Evolutionary conservation across 305 asterid genomes (phyloP).

Genomic region (Solanum hybrid): DNA sequence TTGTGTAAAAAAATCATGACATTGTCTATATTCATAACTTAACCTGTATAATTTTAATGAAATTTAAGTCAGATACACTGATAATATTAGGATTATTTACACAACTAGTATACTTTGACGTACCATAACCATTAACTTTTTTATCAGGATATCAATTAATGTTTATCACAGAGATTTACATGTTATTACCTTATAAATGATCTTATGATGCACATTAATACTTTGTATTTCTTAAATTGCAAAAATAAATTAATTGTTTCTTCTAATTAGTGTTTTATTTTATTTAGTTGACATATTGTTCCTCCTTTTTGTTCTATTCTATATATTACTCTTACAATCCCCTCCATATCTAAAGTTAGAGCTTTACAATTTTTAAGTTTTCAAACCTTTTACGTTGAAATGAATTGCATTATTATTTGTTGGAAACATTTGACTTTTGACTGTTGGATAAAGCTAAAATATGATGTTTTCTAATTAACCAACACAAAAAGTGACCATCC

Average conservation of each 20-base stretch:
- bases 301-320: background rate
- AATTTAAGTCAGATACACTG: too few species aligned
- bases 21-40: too few species aligned
- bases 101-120: background rate
- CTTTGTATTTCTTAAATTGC: background rate
- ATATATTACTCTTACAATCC: background rate
- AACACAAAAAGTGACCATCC: background rate
- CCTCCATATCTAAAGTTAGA: background rate
- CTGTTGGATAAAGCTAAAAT: slow-evolving; percentile 7
- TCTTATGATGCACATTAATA: background rate
- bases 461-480: background rate
- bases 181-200: background rate
- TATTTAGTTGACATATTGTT: background rate
- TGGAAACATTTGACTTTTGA: slow-evolving; percentile 6
- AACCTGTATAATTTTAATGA: background rate
- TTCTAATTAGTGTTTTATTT: background rate
- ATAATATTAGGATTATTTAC: background rate
- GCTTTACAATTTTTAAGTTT: background rate
- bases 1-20: background rate
- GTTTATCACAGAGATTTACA: background rate
- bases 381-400: background rate
- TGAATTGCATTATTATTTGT: background rate
- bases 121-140: background rate
- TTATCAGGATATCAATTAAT: background rate
- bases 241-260: background rate